Base-by-base conservation (phyloP, 805 yeast genomes). In the Wickerhamiella spandovensis region DNA sequence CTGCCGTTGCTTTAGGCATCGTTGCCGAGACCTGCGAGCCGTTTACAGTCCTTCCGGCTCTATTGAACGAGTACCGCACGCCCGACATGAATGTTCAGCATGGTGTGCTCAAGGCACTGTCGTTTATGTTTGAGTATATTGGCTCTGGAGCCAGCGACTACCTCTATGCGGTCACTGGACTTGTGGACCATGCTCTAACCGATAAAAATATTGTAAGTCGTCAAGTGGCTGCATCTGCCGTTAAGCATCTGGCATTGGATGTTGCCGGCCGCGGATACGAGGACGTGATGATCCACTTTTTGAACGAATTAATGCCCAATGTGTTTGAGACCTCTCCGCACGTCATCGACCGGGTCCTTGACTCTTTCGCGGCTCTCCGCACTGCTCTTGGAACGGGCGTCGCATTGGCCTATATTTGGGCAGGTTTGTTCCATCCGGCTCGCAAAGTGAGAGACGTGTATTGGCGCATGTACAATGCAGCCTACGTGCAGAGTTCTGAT, bases 1-100 rank as follows among this genome's bases (percentile, higher is more conserved):
- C 97, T 0, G 96, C 98, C 5, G 97, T 92, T 41, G 99, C 99
- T 0, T 85, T 92, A 56, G 98, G 95, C 37, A 88, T 92, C 57
- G 95, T 92, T 8, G 97, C 97, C 0, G 92, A 89, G 52, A 79
- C 84, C 0, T 92, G 97, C 65, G 78, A 86, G 0, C 95, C 97
- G 0, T 92, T 84, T 66, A 86, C 97, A 0, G 95, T 90, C 0
- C 65, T 92, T 8, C 98, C 99, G 0, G 95, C 95, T 0, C 69
- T 92, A 47, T 84, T 92, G 95, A 88, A 90, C 65, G 98, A 92
- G 65, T 92, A 90, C 64, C 73, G 94, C 49, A 82, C 85, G 2
- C 96, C 95, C 0, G 97, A 89, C 54, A 78, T 80, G 46, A 88
- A 89, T 60, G 95, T 92, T 6, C 97, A 90, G 65, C 89, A 92